Base-by-base conservation (phyloP, 169 alveolate genomes). In the Hammondia hammondi region DNA sequence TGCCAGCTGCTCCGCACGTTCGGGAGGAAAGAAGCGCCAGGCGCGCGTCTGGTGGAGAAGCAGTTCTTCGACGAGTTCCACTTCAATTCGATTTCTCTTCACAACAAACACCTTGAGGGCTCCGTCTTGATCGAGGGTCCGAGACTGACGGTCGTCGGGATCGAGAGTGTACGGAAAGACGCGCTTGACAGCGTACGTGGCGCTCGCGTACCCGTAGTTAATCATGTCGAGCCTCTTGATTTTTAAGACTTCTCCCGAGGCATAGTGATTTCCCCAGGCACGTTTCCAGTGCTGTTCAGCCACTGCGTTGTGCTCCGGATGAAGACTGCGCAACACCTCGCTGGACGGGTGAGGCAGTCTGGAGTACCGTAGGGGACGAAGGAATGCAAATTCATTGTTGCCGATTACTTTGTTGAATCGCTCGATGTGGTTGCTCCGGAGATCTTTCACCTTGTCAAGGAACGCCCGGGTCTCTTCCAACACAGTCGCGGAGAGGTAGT, bases 61-160 rank as follows among this genome's bases (percentile, higher is more conserved):
- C 19, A 73, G 43, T 32, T 73, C 85, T 73, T 73, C 85, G 48
- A 46, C 85, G 43, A 73, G 85, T 0, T 73, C 85, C 27, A 12
- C 19, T 35, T 37, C 48, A 32, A 73, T 73, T 14, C 52, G 43
- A 21, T 32, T 32, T n/a, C 85, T 43, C 85, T 73, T 73, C 85
- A 73, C 85, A 14, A 73, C 24, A 73, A 73, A 73, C 27, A 73
- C 85, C 46, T 73, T 73, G 43, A 73, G 85, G 24, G 85, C 85
- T 10, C 85, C 85, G 19, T 73, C 85, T 9, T 73, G 43, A 12
- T 73, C 85, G 46, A 37, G 46, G 77, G 77, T 67, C 35, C 77
- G 77, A 17, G 77, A 67, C 85, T 32, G 85, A 9, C 52, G 43
- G 24, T 37, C 52, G 85, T 37, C 85, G 48, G 85, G 85, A 46